Evolutionary conservation across 768 basidiomycete genomes (phyloP).

Genomic region (Pleurotus sapidus): DNA sequence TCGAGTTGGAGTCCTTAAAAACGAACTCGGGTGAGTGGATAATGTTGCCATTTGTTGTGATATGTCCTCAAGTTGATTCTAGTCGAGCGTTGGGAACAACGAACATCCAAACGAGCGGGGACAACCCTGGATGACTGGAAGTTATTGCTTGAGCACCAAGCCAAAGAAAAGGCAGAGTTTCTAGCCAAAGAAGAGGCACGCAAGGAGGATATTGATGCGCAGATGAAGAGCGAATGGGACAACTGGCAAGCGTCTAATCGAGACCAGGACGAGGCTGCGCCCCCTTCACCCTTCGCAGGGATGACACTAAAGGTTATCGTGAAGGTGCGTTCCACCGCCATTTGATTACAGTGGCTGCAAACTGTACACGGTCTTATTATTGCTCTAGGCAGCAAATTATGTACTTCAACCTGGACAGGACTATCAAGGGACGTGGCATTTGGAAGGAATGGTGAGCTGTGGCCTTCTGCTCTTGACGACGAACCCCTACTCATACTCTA

Average conservation of each 20-base stretch:
- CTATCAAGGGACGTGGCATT: constrained; percentile 16
- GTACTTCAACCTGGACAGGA: constrained; percentile 10
- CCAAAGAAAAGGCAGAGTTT: not conserved
- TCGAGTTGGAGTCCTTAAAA: not conserved
- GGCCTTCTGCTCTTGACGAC: not conserved
- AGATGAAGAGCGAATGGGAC: not conserved
- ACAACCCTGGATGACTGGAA: not conserved
- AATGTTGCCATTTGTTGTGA: too few species aligned
- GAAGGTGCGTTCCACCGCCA: not conserved
- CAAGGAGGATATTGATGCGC: not conserved
- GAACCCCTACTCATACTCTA: not conserved
- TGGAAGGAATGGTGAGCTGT: constrained; percentile 14
- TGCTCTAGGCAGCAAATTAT: constrained; percentile 15
- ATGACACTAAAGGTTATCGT: not conserved
- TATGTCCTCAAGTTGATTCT: too few species aligned
- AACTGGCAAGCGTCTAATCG: not conserved
- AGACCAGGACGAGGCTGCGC: not conserved
- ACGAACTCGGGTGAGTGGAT: too few species aligned
- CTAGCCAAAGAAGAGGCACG: not conserved
- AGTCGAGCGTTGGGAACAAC: not conserved
- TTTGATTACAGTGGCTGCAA: too few species aligned
- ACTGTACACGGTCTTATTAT: not conserved
- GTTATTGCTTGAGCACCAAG: not conserved
- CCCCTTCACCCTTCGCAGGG: not conserved
- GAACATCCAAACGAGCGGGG: not conserved